These are phyloP conservation scores for Elasticomyces elasticus DNA, from an alignment of 495 filamentous ascomycete species.

Conservation along the genomic window DNA sequence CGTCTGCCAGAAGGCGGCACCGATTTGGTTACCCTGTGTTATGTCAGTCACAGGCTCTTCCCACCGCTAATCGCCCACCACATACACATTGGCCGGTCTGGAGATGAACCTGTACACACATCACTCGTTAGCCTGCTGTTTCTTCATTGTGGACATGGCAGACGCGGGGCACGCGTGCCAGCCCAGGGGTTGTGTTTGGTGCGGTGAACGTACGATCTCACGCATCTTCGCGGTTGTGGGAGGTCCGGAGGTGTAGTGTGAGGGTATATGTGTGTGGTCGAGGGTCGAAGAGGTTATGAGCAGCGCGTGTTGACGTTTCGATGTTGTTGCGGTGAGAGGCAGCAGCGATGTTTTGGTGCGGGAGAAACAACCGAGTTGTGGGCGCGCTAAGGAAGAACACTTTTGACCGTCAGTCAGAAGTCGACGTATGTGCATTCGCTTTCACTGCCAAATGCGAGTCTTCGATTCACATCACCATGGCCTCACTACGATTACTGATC, in stretches of 20 bases:
- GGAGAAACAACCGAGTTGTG: neutral
- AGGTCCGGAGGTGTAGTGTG: neutral
- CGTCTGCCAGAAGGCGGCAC: slow-evolving; percentile 99
- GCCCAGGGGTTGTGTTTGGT: slow-evolving; percentile 12
- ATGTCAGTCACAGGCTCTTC: slow-evolving; percentile 25
- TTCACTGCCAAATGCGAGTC: too few species aligned
- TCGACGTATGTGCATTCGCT: too few species aligned
- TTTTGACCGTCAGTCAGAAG: neutral
- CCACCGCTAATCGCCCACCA: slow-evolving; percentile 9
- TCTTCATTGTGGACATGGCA: slow-evolving; percentile 20
- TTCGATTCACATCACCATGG: slow-evolving; percentile 10
- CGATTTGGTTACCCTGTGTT: slow-evolving; percentile 95
- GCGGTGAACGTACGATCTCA: slow-evolving; percentile 33
- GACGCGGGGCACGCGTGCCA: slow-evolving; percentile 30
- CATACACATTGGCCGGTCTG: slow-evolving; percentile 98
- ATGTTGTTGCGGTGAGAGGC: slow-evolving; percentile 3
- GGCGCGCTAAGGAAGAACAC: neutral
- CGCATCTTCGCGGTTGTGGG: slow-evolving; percentile 29
- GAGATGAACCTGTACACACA: slow-evolving; percentile 70
- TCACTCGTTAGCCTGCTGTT: slow-evolving; percentile 35
- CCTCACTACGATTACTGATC: slow-evolving; percentile 3
- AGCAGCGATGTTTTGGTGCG: slow-evolving; percentile 3
- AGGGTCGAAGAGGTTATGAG: neutral
- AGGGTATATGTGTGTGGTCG: neutral
- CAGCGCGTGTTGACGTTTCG: neutral